Conservation (phyloP, 352 stramenopile genomes). For the Thraustochytrium striatum region DNA sequence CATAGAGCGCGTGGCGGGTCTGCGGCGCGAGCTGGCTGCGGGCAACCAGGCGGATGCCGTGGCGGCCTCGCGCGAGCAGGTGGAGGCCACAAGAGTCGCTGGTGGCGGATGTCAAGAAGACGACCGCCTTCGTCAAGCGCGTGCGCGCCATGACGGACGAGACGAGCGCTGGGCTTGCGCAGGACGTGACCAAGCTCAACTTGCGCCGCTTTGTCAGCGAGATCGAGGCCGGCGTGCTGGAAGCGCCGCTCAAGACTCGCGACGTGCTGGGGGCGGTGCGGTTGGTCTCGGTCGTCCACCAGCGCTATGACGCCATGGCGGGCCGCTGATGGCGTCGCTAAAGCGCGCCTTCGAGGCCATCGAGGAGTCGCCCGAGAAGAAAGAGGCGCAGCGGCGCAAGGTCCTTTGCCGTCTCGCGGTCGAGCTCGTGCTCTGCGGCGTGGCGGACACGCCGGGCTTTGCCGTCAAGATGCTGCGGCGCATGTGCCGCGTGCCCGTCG, state of each 20-base stretch:
- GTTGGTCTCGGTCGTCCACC: conserved; percentile 79
- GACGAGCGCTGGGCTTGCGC: conserved; percentile 67
- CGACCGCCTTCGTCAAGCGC: conserved; percentile 95
- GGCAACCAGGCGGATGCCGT: conserved; percentile 63
- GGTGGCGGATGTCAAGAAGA: conserved; percentile 97
- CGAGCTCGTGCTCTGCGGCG: conserved; percentile 72
- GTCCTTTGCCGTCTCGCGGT: conserved; percentile 71
- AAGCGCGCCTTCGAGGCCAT: conserved; percentile 50
- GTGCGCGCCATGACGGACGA: conserved; percentile 69
- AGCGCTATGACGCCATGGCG: conserved; percentile 82
- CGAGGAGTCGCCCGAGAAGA: conserved; percentile 55
- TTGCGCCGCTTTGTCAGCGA: conserved; percentile 90
- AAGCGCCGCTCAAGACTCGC: conserved; percentile 72
- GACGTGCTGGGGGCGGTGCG: conserved; percentile 77
- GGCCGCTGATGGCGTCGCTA: conserved; percentile 62
- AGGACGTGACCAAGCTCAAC: conserved; percentile 82
- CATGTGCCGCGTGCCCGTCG: conserved; percentile 62
- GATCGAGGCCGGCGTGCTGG: conserved; percentile 77
- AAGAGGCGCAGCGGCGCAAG: conserved; percentile 65
- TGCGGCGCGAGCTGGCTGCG: neutral
- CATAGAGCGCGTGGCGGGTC: neutral
- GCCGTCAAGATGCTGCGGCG: conserved; percentile 74
- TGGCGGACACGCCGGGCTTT: conserved; percentile 67
- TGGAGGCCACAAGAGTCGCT: conserved; percentile 82
- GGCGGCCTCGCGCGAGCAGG: conserved; percentile 63